Conservation (phyloP, 208 protist genomes). For the Crithidia brevicula region DNA sequence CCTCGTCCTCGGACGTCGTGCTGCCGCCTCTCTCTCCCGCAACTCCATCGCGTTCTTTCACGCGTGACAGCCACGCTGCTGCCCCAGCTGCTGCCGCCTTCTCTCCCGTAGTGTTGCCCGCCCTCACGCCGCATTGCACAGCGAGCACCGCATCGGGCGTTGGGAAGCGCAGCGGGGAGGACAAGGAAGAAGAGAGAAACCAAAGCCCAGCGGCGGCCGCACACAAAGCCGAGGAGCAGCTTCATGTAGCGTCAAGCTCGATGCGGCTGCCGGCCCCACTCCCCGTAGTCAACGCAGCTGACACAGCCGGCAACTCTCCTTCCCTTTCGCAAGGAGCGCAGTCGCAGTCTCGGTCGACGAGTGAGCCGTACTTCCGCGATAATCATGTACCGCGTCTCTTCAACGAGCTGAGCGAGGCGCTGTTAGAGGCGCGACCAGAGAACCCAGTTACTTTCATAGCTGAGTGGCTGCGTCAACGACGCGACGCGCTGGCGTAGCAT, state of each 20-base stretch:
- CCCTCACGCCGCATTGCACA: too few relatives aligned
- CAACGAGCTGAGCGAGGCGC: constrained; percentile 51
- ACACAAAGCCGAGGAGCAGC: too few relatives aligned
- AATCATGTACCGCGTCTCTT: constrained; percentile 53
- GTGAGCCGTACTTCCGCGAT: constrained; percentile 31
- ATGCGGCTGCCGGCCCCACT: too few relatives aligned
- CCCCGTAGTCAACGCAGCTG: too few relatives aligned
- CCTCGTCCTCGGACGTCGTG: not conserved
- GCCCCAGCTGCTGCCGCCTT: not conserved
- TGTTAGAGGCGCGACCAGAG: constrained; percentile 54
- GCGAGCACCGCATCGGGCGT: too few relatives aligned
- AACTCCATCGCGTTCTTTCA: not conserved
- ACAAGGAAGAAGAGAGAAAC: too few relatives aligned
- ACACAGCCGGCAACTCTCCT: not conserved
- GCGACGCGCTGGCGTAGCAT: constrained; percentile 22
- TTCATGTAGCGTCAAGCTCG: too few relatives aligned
- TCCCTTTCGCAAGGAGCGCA: not conserved
- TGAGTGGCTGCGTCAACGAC: constrained; percentile 52
- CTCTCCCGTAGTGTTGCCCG: not conserved
- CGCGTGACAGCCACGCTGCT: not conserved
- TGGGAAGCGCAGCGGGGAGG: too few relatives aligned
- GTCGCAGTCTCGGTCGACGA: constrained; percentile 2
- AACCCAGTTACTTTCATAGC: constrained; percentile 64
- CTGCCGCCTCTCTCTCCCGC: constrained; percentile 21
- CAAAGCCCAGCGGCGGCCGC: too few relatives aligned